Conservation (phyloP, 2,329 filamentous ascomycete genomes). For the Bretziella fagacearum region DNA sequence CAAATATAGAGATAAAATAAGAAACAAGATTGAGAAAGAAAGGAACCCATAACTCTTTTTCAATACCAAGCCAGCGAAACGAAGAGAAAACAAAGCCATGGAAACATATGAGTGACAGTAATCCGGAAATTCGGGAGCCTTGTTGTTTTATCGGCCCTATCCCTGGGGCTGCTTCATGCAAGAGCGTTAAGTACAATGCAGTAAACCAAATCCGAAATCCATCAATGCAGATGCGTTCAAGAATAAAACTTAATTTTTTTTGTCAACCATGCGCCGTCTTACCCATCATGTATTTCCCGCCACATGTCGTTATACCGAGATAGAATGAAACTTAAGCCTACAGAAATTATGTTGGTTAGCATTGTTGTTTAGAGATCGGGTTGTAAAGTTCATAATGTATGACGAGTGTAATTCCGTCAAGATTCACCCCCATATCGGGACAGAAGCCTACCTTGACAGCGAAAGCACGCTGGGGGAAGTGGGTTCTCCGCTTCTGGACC, state of each 20-base stretch:
- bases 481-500: constrained; percentile 85
- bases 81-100: constrained; percentile 7
- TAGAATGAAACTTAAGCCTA: constrained; percentile 15
- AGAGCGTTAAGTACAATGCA: constrained; percentile 14
- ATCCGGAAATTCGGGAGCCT: constrained; percentile 12
- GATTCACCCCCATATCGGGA: too few relatives aligned
- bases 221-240: constrained; percentile 15
- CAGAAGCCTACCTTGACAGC: constrained; percentile 73
- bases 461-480: constrained; percentile 98
- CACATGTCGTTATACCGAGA: constrained; percentile 13
- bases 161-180: constrained; percentile 14
- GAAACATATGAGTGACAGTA: constrained; percentile 8
- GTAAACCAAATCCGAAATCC: constrained; percentile 15
- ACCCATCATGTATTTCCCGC: constrained; percentile 14
- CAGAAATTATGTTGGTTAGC: not conserved
- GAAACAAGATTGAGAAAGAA: constrained; percentile 1
- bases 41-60: constrained; percentile 9
- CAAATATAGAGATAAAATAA: not conserved
- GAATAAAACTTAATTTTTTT: constrained; percentile 14
- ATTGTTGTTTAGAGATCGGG: not conserved
- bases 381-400: too few relatives aligned
- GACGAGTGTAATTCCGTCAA: not conserved
- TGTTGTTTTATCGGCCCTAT: constrained; percentile 14
- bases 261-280: constrained; percentile 15
- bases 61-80: constrained; percentile 6